Evolutionary conservation across 2,329 filamentous ascomycete species (phyloP), one percentile per base, ranked within the genome.

Genomic region (Aspergillus pseudonomiae): DNA sequence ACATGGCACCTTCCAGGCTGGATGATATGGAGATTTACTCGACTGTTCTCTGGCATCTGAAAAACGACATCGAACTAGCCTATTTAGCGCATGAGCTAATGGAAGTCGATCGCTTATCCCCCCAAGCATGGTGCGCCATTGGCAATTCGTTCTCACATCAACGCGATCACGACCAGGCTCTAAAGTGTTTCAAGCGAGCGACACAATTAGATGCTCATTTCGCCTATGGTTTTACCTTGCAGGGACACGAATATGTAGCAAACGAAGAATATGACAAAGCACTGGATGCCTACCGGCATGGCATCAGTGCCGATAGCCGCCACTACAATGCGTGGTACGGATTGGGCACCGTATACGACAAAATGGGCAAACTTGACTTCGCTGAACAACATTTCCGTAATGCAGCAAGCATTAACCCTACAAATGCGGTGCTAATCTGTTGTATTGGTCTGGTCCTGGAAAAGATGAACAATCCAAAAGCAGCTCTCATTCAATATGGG

Each of bases 321-420:
- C 94, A 97, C 75, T 99, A 98, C 82, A 97, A 97, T 74, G 95
- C 94, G n/a, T 98, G 96, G 87, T 99, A 98, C 76, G 95, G 95
- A 24, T 78, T 90, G n/a, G 88, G 86, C 9, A 85, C 81, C 41
- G 93, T 97, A 1, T 95, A 94, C 72, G 92, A 96, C 77, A 94
- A 94, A 74, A 87, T 96, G 71, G 94, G 93, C 73, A 94, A 93
- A 76, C 94, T 92, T 71, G 92, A 96, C 65, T 92, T 95, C 75
- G 94, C 95, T 2, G 92, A 96, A 73, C 89, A 90, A 63, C 94
- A 99, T 80, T 99, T 96, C 82, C 88, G 92, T 64, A 91, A 92
- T 24, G 95, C 95, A 1, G 90, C 92, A 14, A 83, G 85, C 48
- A 97, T 99, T 78, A 98, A 99, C 72, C 93, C 94, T 2, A 94